Conservation (phyloP, 1,284 basidiomycete genomes). For the Cerrena zonata region DNA sequence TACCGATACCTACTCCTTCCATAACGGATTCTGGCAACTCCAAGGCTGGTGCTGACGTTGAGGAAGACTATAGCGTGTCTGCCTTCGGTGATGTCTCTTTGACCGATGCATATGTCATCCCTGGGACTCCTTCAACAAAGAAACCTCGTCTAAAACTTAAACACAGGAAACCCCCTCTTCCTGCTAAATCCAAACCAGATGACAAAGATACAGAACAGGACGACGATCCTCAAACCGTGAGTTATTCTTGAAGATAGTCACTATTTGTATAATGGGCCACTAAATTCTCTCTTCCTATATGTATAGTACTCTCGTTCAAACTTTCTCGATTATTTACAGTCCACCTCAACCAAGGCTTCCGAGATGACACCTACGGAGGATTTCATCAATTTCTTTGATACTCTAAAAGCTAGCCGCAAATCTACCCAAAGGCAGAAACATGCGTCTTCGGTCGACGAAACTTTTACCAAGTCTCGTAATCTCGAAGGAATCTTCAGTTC, state of each 20-base stretch:
- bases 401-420: not conserved
- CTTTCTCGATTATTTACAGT: not conserved
- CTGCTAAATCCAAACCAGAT: not conserved
- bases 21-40: not conserved
- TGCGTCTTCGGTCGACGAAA: too few relatives aligned
- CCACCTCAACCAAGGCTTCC: not conserved
- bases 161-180: not conserved
- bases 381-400: not conserved
- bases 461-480: too few relatives aligned
- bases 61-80: not conserved
- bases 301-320: too few relatives aligned
- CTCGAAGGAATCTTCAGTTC: too few relatives aligned
- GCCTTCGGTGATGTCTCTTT: slow-evolving; percentile 4
- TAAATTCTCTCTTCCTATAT: not conserved
- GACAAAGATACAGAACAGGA: not conserved
- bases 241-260: not conserved
- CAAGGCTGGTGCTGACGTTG: not conserved
- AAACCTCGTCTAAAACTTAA: not conserved
- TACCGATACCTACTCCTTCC: too few relatives aligned
- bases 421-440: not conserved
- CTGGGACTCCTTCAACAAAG: not conserved
- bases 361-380: not conserved
- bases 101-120: not conserved
- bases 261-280: not conserved
- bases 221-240: not conserved